Evolutionary conservation across 1,284 basidiomycete genomes (phyloP), one percentile per base, ranked within the genome.

Genomic region (Cutaneotrichosporon spelunceum): DNA sequence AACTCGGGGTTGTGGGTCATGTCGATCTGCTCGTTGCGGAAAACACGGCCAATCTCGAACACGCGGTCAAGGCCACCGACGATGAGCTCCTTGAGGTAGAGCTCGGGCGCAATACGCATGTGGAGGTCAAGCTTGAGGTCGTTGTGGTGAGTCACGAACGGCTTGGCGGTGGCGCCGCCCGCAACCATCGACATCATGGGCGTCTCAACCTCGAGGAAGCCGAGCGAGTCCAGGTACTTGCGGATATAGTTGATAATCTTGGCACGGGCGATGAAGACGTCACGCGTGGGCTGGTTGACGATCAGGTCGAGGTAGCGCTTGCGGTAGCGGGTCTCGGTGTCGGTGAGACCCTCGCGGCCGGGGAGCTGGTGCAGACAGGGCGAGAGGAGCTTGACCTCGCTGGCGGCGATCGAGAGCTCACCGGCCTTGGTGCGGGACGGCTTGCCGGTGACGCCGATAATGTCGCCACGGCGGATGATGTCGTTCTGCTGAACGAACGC

Each of bases 221-320:
- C 95, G 49, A 91, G 86, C 71, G 84, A 82, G 78, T 98, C 94
- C 64, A 99, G 82, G 85, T 87, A 99, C 70, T 88, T 88, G 62
- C 95, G 87, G 70, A 97, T 83, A 79, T 94, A 93, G 82, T 91
- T 93, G 81, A 96, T 84, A 72, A 95, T 88, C 74, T 85, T 86
- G 78, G 86, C 87, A 65, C 95, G 88, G 57, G 91, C 91, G 80
- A 96, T 83, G 80, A 99, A 99, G 68, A 95, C 87, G 68, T 89
- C 87, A 69, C 96, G 88, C 19, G 93, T 93, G 70, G 88, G 85
- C 57, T 91, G 88, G 81, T 92, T 96, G 80, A 99, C 85, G 81
- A 99, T 97, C 69, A 99, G 86, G 80, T 99, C 95, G 66, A 99
- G 87, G 83, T 99, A 98, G 61, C 95, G 89, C 88, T 98, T 99